A percentile compares a stretch with the other conserved stretches of the same genome.
These are phyloP conservation scores for Selenicereus undatus DNA, from an alignment of 148 eudicot genomes.

Conservation along the genomic window DNA sequence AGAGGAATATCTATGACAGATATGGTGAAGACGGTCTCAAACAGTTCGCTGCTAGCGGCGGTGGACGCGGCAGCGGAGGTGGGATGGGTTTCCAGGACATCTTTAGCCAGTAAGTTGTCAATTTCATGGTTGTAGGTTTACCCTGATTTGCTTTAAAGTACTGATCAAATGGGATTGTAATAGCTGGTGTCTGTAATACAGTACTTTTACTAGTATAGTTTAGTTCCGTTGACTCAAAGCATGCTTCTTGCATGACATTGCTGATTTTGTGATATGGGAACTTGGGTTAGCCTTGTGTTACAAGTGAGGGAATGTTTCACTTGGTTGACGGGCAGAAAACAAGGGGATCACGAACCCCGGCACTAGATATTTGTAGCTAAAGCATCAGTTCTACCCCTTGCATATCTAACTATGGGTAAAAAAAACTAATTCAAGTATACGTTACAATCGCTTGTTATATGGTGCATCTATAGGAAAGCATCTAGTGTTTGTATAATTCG, in stretches of 20 bases:
- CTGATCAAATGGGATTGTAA: slow-evolving; percentile 3
- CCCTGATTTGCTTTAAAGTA: background rate
- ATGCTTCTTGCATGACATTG: background rate
- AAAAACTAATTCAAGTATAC: no score
- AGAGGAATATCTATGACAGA: slow-evolving; percentile 81
- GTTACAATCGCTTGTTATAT: background rate
- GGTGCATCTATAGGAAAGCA: background rate
- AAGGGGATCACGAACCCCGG: background rate
- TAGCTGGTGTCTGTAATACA: background rate
- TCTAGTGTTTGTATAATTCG: background rate
- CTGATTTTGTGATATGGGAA: background rate
- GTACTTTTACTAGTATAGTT: background rate
- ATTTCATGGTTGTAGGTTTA: no score
- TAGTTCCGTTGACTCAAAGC: background rate
- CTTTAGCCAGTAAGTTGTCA: slow-evolving; percentile 71
- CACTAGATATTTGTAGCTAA: background rate
- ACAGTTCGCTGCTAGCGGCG: slow-evolving; percentile 82
- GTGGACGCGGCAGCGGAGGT: slow-evolving; percentile 81
- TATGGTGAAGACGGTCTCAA: slow-evolving; percentile 98
- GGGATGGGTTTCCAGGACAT: slow-evolving; percentile 79
- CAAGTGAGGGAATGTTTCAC: no score
- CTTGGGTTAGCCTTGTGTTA: background rate
- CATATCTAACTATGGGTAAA: background rate
- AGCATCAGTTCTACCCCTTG: background rate
- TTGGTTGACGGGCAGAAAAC: no score